Evolutionary conservation across 2,329 filamentous ascomycete genomes (phyloP).

Genomic region (Ilyonectria destructans): DNA sequence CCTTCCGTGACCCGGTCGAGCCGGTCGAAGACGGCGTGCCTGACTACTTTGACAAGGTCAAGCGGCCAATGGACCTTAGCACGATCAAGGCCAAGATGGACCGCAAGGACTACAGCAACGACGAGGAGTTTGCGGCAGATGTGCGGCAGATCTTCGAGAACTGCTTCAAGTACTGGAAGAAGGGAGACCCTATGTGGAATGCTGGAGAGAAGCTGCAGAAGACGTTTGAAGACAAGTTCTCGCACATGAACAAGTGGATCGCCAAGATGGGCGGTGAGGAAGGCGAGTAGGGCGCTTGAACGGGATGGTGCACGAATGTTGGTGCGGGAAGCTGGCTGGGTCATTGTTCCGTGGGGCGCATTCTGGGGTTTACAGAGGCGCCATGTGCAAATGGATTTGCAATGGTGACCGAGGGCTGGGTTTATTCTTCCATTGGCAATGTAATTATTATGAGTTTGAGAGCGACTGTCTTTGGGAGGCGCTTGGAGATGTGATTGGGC

Average conservation of each 20-base stretch:
- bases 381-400: background rate
- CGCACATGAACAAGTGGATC: slow-evolving; percentile 74
- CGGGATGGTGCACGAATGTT: background rate
- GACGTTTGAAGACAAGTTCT: slow-evolving; percentile 73
- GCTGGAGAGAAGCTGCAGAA: slow-evolving; percentile 73
- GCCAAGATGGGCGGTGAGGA: slow-evolving; percentile 65
- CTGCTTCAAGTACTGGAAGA: slow-evolving; percentile 76
- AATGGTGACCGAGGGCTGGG: background rate
- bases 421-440: background rate
- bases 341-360: background rate
- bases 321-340: background rate
- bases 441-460: background rate
- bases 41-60: slow-evolving; percentile 74
- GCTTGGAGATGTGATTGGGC: background rate
- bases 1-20: slow-evolving; percentile 74
- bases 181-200: slow-evolving; percentile 68
- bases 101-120: slow-evolving; percentile 64
- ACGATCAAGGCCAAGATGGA: slow-evolving; percentile 76
- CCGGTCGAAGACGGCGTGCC: slow-evolving; percentile 71
- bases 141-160: slow-evolving; percentile 76
- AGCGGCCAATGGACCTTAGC: slow-evolving; percentile 74
- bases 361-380: slow-evolving; percentile 1
- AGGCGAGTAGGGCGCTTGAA: slow-evolving; percentile 42
- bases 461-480: slow-evolving; percentile 4
- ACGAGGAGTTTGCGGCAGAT: slow-evolving; percentile 71